phyloP scores from a whole-genome alignment of 768 basidiomycete genomes.

The Pleurotus eryngii region DNA sequence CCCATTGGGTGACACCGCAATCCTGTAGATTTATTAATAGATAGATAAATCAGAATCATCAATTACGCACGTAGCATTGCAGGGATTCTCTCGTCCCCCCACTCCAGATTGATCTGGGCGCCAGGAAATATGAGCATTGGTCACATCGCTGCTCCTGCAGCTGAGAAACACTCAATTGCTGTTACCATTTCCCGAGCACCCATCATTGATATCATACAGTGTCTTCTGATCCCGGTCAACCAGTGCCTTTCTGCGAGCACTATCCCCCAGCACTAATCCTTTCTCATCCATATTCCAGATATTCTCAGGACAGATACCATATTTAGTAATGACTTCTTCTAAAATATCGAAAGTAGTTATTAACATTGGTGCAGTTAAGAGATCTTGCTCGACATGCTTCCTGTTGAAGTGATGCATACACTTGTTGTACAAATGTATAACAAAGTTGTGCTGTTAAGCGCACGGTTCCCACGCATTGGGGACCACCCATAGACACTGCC shows the following conservation, averaged over 20 bases:
- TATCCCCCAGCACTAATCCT: constrained; percentile 22
- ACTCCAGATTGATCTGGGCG: constrained; percentile 7
- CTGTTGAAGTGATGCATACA: too few species aligned
- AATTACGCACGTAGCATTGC: constrained; percentile 13
- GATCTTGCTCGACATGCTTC: constrained; percentile 17
- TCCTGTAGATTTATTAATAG: not conserved
- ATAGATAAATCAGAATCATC: not conserved
- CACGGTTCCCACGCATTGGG: too few species aligned
- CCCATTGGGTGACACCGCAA: constrained; percentile 15
- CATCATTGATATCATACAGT: constrained; percentile 21
- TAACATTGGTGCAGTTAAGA: constrained; percentile 28
- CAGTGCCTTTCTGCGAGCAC: constrained; percentile 14
- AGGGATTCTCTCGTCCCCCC: constrained; percentile 15
- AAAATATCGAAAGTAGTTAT: constrained; percentile 22
- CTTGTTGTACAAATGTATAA: too few species aligned
- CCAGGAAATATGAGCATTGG: constrained; percentile 9
- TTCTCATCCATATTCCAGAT: constrained; percentile 32
- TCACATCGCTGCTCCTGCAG: constrained; percentile 25
- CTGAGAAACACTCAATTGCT: constrained; percentile 35
- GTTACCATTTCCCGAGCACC: constrained; percentile 37
- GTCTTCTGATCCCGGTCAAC: constrained; percentile 14
- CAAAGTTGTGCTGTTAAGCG: too few species aligned
- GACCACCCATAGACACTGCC: too few species aligned
- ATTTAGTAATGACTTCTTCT: constrained; percentile 15
- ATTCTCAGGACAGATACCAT: constrained; percentile 23